Base-by-base conservation (phyloP, 352 stramenopile genomes). In the Phytophthora palmivora region DNA sequence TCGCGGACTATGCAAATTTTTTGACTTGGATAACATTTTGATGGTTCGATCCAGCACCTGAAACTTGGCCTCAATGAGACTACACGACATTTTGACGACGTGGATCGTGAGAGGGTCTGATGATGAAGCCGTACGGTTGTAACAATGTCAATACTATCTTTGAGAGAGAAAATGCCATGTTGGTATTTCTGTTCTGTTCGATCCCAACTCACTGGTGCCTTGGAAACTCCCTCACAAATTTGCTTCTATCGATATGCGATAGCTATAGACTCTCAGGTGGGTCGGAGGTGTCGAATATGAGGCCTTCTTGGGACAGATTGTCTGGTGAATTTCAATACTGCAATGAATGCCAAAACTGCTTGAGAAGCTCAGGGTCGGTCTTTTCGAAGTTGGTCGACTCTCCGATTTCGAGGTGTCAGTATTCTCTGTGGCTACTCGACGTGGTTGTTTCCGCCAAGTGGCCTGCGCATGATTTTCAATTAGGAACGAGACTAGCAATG, bases 51-150 rank as follows among this genome's bases (percentile, higher is more conserved):
- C 81, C 26, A 90, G 52, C 19, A 73, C 64, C 54, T 83, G 76
- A 58, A 88, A 90, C 53, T 88, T 88, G 37, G 76, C 77, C 53
- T 90, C 81, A 33, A 90, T 82, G 42, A 88, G 76, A 39, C 72
- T 79, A 8, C 69, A 85, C 18, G 81, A 90, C 81, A 90, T 88
- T 22, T 60, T 22, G n/a, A 41, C 16, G 28, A 37, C 24, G 6
- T 42, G n/a, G 12, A 12, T 46, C 21, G 41, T 56, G 36, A 30
- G 6, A 39, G 24, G 2, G 33, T 30, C 6, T 34, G 24, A 33
- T 30, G n/a, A 58, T 44, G 44, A 52, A 61, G 36, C 7, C 34
- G 14, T 26, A 32, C 50, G 50, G 42, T 12, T 48, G 11, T 12
- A 19, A 37, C 11, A 44, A 34, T 24, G 37, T 2, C 19, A 22